Evolutionary conservation across 768 basidiomycete genomes (phyloP), one percentile per base, ranked within the genome.

Genomic region (Kwoniella dejecticola): DNA sequence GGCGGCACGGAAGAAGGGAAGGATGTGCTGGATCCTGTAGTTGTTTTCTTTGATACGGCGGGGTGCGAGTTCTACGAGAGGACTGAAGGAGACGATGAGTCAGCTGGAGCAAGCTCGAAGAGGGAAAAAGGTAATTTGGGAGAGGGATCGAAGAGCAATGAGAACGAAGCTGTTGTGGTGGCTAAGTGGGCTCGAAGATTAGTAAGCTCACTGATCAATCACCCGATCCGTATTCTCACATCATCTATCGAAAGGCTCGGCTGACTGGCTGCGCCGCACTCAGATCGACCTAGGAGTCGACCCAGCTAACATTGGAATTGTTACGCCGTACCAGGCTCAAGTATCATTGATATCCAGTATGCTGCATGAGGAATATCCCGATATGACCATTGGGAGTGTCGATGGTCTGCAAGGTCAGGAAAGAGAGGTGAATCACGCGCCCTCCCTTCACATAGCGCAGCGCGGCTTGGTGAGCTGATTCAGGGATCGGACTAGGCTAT

Each of bases 391-490:
- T 44, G 96, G 94, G 1, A 91, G 89, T 0, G 93, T 98, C 0
- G 96, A 98, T 73, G 92, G 93, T 0, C 90, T 97, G 87, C 96
- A 99, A 81, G 95, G 95, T 0, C 85, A 96, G 49, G 95, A 99
- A 60, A 57, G 79, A 45, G 78, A 79, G 59, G 73, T 73, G 46
- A 58, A 71, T 65, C 0, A 29, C 10, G 10, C 4, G 40, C 42
- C 17, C 8, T 19, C 26, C 5, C 17, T 6, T 6, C 6, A 7
- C 10, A 13, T 8, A 42, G 11, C 41, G 11, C 7, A 5, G 19
- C 5, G 41, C 41, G 3, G 1, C 6, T 30, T 30, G 4, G 19
- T 6, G 15, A 15, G 33, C 33, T 36, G 17, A 2, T 17, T 5
- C 19, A 42, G 19, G n/a, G n/a, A n/a, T n/a, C 19, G 41, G 29